phyloP scores from a whole-genome alignment of 2,329 filamentous ascomycete genomes.

The Exophiala alcalophila region DNA sequence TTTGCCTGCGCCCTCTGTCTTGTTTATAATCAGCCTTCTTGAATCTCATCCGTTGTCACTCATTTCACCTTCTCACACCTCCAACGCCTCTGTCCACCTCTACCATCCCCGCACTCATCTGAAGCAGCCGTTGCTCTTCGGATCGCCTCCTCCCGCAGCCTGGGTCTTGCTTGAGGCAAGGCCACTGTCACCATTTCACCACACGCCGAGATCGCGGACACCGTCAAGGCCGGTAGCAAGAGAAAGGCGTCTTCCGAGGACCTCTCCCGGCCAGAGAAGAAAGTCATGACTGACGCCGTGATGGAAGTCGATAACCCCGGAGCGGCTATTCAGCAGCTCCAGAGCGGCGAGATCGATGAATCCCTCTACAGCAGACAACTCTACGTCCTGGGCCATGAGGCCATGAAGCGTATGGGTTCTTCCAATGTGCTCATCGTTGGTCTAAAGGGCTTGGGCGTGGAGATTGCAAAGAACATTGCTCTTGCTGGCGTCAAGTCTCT shows the following conservation, averaged over 20 bases:
- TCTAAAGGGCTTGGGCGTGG: constrained; percentile 89
- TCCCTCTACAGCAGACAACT: constrained; percentile 66
- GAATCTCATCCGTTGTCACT: constrained; percentile 8
- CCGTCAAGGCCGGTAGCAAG: constrained; percentile 50
- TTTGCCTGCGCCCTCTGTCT: constrained; percentile 11
- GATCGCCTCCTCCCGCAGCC: constrained; percentile 13
- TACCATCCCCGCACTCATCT: constrained; percentile 14
- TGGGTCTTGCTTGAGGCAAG: constrained; percentile 32
- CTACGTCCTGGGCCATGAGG: constrained; percentile 71
- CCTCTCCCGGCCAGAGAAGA: constrained; percentile 50
- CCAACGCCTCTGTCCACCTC: not conserved
- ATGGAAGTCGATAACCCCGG: constrained; percentile 62
- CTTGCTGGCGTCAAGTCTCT: constrained; percentile 97
- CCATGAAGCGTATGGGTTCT: constrained; percentile 98
- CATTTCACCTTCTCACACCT: constrained; percentile 10
- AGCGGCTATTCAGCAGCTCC: constrained; percentile 58
- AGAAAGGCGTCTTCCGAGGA: constrained; percentile 51
- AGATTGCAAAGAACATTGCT: constrained; percentile 98
- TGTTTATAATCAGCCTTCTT: constrained; percentile 19
- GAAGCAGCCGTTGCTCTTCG: constrained; percentile 24
- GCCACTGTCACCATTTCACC: constrained; percentile 36
- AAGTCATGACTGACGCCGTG: constrained; percentile 54
- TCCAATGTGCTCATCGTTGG: constrained; percentile 92
- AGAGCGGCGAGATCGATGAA: constrained; percentile 65
- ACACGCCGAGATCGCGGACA: constrained; percentile 35